A percentile compares a stretch with the other conserved stretches of the same genome.
phyloP scores from a whole-genome alignment of 768 basidiomycete species.

The Boletus subcaerulescens region DNA sequence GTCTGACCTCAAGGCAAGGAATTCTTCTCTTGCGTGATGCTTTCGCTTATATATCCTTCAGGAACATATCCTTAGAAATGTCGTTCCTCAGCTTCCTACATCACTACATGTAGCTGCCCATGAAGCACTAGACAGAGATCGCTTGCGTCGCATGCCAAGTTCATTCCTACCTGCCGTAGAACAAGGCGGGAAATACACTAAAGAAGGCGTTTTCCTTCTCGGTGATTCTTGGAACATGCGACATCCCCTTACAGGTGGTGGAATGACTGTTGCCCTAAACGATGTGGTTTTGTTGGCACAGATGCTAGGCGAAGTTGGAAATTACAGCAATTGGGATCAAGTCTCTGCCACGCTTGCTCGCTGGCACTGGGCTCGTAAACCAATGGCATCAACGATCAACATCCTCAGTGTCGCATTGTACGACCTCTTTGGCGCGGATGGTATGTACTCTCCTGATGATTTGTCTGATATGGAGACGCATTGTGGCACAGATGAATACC shows the following conservation, averaged over 20 bases:
- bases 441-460: constrained; percentile 43
- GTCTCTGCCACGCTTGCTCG: constrained; percentile 51
- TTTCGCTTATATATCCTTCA: constrained; percentile 25
- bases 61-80: constrained; percentile 65
- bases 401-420: constrained; percentile 92
- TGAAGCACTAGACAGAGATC: constrained; percentile 70
- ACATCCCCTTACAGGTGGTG: constrained; percentile 95
- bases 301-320: constrained; percentile 48
- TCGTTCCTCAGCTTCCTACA: constrained; percentile 80
- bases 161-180: constrained; percentile 82
- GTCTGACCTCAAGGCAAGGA: constrained; percentile 66
- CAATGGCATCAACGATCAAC: constrained; percentile 82
- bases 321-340: constrained; percentile 48
- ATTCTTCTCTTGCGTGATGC: background rate
- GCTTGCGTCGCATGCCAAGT: constrained; percentile 92
- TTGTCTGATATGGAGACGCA: background rate
- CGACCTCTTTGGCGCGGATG: constrained; percentile 91
- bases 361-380: constrained; percentile 90
- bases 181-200: constrained; percentile 50
- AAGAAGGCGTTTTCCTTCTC: constrained; percentile 75
- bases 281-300: constrained; percentile 76
- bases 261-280: constrained; percentile 94
- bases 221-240: constrained; percentile 99
- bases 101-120: constrained; percentile 64
- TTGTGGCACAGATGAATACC: constrained; percentile 51